A percentile compares a stretch with the other conserved stretches of the same genome.
phyloP scores from a whole-genome alignment of 2,329 filamentous ascomycete species.

The Colletotrichum costaricense region DNA sequence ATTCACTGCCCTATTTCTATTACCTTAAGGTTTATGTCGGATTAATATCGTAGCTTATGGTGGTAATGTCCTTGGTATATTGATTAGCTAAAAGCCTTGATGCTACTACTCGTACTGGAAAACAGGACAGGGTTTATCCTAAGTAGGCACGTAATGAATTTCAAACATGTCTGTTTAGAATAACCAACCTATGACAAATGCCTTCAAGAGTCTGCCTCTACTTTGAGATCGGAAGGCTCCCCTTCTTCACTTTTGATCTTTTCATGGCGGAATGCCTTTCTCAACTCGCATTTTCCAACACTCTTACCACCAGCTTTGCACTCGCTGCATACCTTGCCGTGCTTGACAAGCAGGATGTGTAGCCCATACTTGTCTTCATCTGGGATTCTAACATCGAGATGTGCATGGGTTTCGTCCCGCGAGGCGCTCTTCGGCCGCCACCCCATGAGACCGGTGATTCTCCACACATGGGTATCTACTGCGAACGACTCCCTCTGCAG shows the following conservation, averaged over 20 bases:
- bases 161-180: too few relatives aligned
- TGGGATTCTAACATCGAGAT: slow-evolving; percentile 60
- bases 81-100: too few relatives aligned
- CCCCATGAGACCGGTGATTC: slow-evolving; percentile 59
- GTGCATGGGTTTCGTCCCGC: slow-evolving; percentile 60
- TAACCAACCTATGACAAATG: too few relatives aligned
- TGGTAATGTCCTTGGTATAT: too few relatives aligned
- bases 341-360: slow-evolving; percentile 60
- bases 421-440: slow-evolving; percentile 56
- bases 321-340: slow-evolving; percentile 57
- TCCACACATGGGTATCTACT: slow-evolving; percentile 65
- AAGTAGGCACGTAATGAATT: too few relatives aligned
- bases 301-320: slow-evolving; percentile 57
- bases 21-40: too few relatives aligned
- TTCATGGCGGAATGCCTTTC: slow-evolving; percentile 50
- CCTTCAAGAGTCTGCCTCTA: too few relatives aligned
- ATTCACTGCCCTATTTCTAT: too few relatives aligned
- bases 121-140: too few relatives aligned
- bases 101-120: too few relatives aligned
- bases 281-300: slow-evolving; percentile 52
- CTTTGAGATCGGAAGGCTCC: neutral
- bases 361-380: slow-evolving; percentile 61
- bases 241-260: slow-evolving; percentile 38
- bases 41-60: too few relatives aligned
- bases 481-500: slow-evolving; percentile 59